phyloP scores from a whole-genome alignment of 345 rosid species.

The Salix exigua region DNA sequence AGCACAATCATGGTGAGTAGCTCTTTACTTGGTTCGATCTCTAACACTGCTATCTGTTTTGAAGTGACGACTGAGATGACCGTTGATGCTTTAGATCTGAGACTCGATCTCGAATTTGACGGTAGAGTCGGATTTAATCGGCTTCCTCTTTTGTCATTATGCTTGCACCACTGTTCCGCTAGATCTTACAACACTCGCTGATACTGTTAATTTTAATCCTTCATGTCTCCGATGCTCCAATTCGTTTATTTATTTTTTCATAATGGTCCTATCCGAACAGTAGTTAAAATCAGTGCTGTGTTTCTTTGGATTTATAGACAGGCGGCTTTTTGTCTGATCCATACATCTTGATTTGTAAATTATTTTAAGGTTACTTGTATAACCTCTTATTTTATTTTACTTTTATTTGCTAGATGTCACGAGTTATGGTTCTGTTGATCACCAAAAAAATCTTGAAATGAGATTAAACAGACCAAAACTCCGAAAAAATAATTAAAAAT shows the following conservation, averaged over 20 bases:
- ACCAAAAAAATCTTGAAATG: background rate
- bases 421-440: background rate
- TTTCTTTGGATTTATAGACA: background rate
- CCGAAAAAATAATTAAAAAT: background rate
- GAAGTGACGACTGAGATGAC: background rate
- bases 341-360: background rate
- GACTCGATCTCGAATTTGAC: background rate
- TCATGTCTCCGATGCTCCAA: background rate
- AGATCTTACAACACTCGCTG: background rate
- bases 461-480: background rate
- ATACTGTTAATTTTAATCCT: background rate
- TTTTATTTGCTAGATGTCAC: background rate
- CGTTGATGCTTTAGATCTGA: background rate
- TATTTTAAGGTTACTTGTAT: too few species aligned
- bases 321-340: background rate
- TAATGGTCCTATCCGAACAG: too few species aligned
- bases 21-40: background rate
- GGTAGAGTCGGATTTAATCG: too few species aligned
- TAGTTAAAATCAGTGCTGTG: too few species aligned
- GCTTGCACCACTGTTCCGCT: background rate
- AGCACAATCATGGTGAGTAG: background rate
- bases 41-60: background rate
- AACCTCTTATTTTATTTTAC: too few species aligned
- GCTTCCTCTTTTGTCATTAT: background rate
- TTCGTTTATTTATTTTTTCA: too few species aligned